Percentiles rank a stretch among this genome's conserved stretches.
Conservation (phyloP, 2,329 filamentous ascomycete genomes). For the Dactylellina cionopaga region DNA sequence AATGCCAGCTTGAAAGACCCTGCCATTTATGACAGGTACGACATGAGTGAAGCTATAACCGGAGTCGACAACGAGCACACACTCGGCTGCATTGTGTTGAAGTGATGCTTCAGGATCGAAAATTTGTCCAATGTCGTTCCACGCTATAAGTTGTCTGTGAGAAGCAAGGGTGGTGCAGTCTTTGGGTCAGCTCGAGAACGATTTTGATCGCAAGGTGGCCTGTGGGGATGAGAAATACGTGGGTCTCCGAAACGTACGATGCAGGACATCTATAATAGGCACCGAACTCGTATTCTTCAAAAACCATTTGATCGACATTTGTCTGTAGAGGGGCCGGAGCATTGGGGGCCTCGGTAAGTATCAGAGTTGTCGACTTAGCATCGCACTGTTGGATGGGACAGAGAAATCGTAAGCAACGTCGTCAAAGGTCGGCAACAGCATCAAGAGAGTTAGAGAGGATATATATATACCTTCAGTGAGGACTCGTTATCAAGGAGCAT, state of each 20-base stretch:
- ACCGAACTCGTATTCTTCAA: slow-evolving; percentile 95
- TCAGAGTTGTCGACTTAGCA: slow-evolving; percentile 80
- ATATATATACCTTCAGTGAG: slow-evolving; percentile 65
- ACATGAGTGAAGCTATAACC: slow-evolving; percentile 94
- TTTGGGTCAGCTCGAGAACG: slow-evolving; percentile 3
- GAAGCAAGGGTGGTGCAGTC: not conserved
- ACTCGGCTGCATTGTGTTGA: slow-evolving; percentile 72
- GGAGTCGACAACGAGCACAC: slow-evolving; percentile 86
- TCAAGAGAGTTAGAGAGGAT: slow-evolving; percentile 55
- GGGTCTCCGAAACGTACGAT: slow-evolving; percentile 61
- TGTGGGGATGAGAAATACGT: not conserved
- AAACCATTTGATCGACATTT: slow-evolving; percentile 94
- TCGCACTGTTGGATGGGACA: slow-evolving; percentile 67
- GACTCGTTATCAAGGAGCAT: slow-evolving; percentile 79
- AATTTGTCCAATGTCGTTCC: slow-evolving; percentile 77
- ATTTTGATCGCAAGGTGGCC: too few species aligned
- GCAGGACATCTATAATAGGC: slow-evolving; percentile 82
- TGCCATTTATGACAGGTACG: slow-evolving; percentile 83
- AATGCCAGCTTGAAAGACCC: slow-evolving; percentile 80
- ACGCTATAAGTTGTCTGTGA: slow-evolving; percentile 72
- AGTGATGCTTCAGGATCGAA: slow-evolving; percentile 66
- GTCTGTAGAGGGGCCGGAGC: slow-evolving; percentile 81
- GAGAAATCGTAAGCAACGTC: not conserved
- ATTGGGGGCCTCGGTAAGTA: slow-evolving; percentile 88
- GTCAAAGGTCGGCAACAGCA: too few species aligned